Evolutionary conservation across 1,284 basidiomycete genomes (phyloP), one percentile per base, ranked within the genome.

Genomic region (Microbotryum silenes-acaulis): DNA sequence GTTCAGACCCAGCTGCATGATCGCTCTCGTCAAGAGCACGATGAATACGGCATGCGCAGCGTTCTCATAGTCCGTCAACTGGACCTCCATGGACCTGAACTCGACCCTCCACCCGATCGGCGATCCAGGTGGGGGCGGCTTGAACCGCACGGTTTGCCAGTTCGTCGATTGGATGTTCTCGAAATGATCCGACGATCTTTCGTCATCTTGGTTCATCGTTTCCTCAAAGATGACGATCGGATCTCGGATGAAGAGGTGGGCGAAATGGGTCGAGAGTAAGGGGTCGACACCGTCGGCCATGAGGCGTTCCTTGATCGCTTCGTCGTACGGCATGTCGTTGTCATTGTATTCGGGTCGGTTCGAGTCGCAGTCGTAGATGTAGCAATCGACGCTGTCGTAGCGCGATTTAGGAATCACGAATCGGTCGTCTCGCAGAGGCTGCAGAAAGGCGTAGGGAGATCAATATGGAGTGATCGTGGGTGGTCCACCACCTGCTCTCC

Each of bases 161-260:
- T 98, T 98, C 10, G 96, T 98, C 7, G 92, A 96, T 83, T 98
- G 96, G 44, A 98, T 86, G 73, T 97, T 98, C 87, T 99, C 96
- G 72, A 98, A 98, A 75, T 99, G 96, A 73, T 98, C 96, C 69
- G 84, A 91, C 63, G 88, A 92, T 29, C 79, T 79, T 48, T 79
- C 77, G 74, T 98, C 91, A 74, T 97, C 90, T 76, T 94, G 91
- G 70, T 96, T 82, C 61, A 98, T 85, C 14, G 87, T 91, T 77
- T 98, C 96, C 48, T 87, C 88, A 74, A 97, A 98, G 59, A 97
- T 82, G 44, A 97, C 94, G 51, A 98, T 80, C 42, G 96, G 96
- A 74, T 98, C 96, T 10, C 96, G 90, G 74, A 98, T 97, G 78
- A 97, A 98, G 51, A 99, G 79, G 76, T 98, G 94, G 6, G 91